phyloP scores from a whole-genome alignment of 345 rosid species.

The Nephelium lappaceum region DNA sequence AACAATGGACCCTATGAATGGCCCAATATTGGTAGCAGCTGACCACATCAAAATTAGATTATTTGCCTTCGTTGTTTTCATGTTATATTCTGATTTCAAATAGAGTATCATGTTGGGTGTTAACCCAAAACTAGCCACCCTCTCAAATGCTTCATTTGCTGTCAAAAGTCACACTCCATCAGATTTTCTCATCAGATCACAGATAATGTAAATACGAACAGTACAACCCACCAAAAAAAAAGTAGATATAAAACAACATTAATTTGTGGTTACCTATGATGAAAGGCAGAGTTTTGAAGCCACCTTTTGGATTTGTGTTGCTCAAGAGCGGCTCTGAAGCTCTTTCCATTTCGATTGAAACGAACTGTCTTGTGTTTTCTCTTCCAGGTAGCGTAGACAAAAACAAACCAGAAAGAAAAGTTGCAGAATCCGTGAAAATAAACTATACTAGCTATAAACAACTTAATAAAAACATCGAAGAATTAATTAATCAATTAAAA shows the following conservation, averaged over 20 bases:
- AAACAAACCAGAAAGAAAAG: too few species aligned
- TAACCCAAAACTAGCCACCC: neutral
- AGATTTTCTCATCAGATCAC: neutral
- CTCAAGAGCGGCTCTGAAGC: neutral
- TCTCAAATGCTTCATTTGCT: constrained; percentile 19
- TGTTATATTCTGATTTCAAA: constrained; percentile 26
- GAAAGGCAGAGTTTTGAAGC: constrained; percentile 2
- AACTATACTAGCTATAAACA: too few species aligned
- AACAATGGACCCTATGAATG: constrained; percentile 36
- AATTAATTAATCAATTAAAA: too few species aligned
- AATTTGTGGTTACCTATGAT: neutral
- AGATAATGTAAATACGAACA: too few species aligned
- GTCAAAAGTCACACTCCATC: neutral
- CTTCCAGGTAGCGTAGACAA: neutral
- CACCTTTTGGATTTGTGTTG: neutral
- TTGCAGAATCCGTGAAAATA: too few species aligned
- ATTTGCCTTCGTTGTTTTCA: constrained; percentile 20
- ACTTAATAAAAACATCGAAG: too few species aligned
- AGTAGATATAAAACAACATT: neutral
- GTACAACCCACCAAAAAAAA: too few species aligned
- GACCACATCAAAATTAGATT: constrained; percentile 21
- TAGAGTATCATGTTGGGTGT: constrained; percentile 36
- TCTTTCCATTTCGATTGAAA: neutral
- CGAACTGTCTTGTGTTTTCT: neutral
- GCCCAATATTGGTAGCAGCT: constrained; percentile 22